Evolutionary conservation across 257 asterid species (phyloP), one percentile per base, ranked within the genome.

Genomic region (Eucommia ulmoides): DNA sequence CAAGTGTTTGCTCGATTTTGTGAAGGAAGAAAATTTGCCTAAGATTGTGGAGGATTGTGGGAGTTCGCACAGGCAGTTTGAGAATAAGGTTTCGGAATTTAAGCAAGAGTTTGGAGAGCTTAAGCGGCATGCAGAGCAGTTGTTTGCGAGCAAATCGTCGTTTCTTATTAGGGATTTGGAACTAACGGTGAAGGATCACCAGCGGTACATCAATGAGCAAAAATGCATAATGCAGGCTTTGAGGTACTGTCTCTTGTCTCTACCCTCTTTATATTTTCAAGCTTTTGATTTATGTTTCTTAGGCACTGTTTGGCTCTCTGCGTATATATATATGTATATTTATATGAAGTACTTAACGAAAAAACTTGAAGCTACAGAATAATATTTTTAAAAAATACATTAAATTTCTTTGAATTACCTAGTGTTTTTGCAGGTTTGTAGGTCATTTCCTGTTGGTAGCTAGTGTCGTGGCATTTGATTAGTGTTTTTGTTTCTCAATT

Each of bases 211-310:
- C 58, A 72, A 63, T 67, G 95, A 86, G 79, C 98, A 91, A 63
- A 77, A 79, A 67, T 74, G 95, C 76, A 86, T 91, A 62, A 79
- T 91, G 96, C 95, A 79, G 71, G 82, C 93, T 59, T 74, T 91
- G 60, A 81, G 98, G 98, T 91, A 20, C 51, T 24, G 50, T 50
- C 64, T 33, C 56, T 29, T 12, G n/a, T 35, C 49, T 47, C 66
- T 52, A 52, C 51, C 59, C 53, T 44, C 49, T 51, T 29, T 38
- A 25, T 22, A 5, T 12, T 29, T 12, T 29, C 38, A 29, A 12
- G 12, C 38, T 29, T 29, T n/a, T n/a, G n/a, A n/a, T n/a, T n/a
- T n/a, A n/a, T n/a, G n/a, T n/a, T n/a, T n/a, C n/a, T n/a, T n/a
- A n/a, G n/a, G n/a, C n/a, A n/a, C n/a, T n/a, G n/a, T n/a, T n/a